Base-by-base conservation (phyloP, 2,329 filamentous ascomycete genomes). In the Aureobasidium lini region DNA sequence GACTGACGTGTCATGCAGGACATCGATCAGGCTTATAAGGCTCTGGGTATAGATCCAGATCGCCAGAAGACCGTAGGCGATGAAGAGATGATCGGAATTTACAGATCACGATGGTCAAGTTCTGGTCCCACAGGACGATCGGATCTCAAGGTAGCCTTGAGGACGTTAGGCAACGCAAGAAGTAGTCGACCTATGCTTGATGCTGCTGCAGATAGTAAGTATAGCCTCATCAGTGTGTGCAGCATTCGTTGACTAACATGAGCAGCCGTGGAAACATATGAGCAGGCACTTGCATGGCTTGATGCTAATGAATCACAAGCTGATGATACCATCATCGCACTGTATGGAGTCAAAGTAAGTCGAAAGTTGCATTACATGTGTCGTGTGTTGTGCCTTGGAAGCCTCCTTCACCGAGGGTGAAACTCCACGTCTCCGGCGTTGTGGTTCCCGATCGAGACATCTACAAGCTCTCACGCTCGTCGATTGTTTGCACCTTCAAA, bases 261-360 rank as follows among this genome's bases (percentile, higher is more conserved):
- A 54, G 52, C 62, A 78, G 76, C 76, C 13, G 76, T 86, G 31
- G 79, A 85, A 62, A 84, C 79, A n/a, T 80, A 82, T 59, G 79
- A 84, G 47, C 83, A 88, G 67, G 86, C 86, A 1, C 75, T 87
- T 34, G 73, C 79, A 11, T 88, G 81, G 73, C 75, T 89, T 11
- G 81, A 79, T 7, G 79, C 83, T 10, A 73, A 76, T 54, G 69
- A 71, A 31, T 71, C 68, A 6, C 66, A 66, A 9, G 66, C 76
- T 2, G 84, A 86, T 66, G 81, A 85, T 49, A 82, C 81, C 62
- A 75, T 87, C 39, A 72, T 79, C 50, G 77, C 83, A 2, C 77
- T 84, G 72, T 84, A 76, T 64, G 76, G 78, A 32, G 70, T 81
- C 39, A 84, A 84, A 73, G 79, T 84, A 71, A 61, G 71, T 64